These are phyloP conservation scores for Niebla homalea DNA, from an alignment of 495 filamentous ascomycete genomes.

Conservation along the genomic window DNA sequence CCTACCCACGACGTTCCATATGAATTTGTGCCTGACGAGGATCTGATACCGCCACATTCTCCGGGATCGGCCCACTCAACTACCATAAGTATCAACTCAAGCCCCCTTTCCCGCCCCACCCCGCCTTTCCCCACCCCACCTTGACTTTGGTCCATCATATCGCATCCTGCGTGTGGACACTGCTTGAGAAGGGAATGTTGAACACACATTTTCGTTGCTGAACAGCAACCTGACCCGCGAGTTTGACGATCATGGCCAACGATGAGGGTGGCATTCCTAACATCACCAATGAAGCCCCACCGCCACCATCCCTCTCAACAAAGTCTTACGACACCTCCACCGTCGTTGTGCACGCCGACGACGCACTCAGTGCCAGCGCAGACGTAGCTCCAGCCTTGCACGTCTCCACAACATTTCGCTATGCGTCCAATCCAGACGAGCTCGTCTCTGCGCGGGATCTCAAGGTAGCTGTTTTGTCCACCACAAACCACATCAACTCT, in stretches of 20 bases:
- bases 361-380: conserved; percentile 52
- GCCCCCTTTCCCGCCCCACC: too few species aligned
- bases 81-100: too few species aligned
- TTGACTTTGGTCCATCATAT: too few species aligned
- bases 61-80: too few species aligned
- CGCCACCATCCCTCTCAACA: not conserved
- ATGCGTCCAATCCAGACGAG: conserved; percentile 50
- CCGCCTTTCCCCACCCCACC: too few species aligned
- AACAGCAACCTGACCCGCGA: too few species aligned
- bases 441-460: conserved; percentile 36
- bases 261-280: not conserved
- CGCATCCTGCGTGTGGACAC: too few species aligned
- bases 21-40: too few species aligned
- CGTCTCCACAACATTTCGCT: conserved; percentile 79
- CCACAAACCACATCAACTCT: conserved; percentile 1
- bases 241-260: not conserved
- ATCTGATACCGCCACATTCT: too few species aligned
- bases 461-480: conserved; percentile 2
- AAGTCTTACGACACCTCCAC: conserved; percentile 34
- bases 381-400: conserved; percentile 81
- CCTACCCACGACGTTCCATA: too few species aligned
- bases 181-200: too few species aligned
- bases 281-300: not conserved
- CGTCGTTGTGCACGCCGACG: conserved; percentile 75
- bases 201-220: too few species aligned